A percentile compares a stretch with the other conserved stretches of the same genome.
These are phyloP conservation scores for Populus deltoides DNA, from an alignment of 345 rosid species.

Conservation along the genomic window DNA sequence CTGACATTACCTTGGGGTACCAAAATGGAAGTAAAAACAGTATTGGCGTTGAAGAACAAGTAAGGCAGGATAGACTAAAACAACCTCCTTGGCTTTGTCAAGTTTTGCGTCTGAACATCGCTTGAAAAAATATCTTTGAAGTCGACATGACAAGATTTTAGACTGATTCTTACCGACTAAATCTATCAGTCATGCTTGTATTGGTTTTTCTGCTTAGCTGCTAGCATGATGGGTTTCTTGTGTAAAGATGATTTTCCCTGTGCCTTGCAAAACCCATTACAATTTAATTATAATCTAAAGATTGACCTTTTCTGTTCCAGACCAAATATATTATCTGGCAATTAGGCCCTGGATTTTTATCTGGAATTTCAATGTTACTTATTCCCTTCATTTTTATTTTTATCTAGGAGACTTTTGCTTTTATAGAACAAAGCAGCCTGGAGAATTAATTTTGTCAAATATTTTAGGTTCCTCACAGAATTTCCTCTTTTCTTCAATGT, in stretches of 20 bases:
- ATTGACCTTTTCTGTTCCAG: background rate
- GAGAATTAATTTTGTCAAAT: background rate
- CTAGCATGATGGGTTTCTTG: conserved; percentile 20
- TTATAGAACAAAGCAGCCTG: conserved; percentile 2
- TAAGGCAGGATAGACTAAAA: conserved; percentile 50
- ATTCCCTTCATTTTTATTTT: no score
- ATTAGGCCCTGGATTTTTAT: no score
- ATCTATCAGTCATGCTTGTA: conserved; percentile 28
- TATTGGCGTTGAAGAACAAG: conserved; percentile 45
- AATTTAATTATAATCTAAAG: background rate
- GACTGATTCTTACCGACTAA: conserved; percentile 38
- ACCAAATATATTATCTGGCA: no score
- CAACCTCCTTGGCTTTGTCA: conserved; percentile 84
- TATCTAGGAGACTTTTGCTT: background rate
- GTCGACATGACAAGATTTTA: conserved; percentile 34
- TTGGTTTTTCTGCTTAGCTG: conserved; percentile 22
- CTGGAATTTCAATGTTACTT: no score
- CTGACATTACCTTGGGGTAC: conserved; percentile 24
- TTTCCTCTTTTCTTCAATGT: background rate
- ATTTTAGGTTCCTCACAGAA: background rate
- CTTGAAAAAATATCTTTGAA: conserved; percentile 30
- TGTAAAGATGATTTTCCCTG: conserved; percentile 32
- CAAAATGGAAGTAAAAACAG: conserved; percentile 24
- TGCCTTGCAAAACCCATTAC: conserved; percentile 25
- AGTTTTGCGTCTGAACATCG: conserved; percentile 70